phyloP scores from a whole-genome alignment of 768 basidiomycete genomes.

The Pholiota microspora region DNA sequence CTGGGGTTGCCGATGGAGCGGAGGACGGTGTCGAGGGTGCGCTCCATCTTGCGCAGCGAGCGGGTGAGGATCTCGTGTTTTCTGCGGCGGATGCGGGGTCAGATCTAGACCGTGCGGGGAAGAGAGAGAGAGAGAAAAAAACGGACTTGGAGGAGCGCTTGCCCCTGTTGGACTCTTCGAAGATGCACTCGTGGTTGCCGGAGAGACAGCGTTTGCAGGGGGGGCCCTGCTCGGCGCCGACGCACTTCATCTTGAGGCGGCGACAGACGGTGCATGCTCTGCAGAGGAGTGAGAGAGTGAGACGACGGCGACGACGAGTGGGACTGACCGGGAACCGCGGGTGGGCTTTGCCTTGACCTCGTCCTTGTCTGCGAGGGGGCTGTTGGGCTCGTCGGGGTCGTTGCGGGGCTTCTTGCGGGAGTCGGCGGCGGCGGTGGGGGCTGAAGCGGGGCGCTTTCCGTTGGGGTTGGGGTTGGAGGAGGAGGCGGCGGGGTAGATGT shows the following conservation, averaged over 20 bases:
- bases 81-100: constrained; percentile 44
- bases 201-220: constrained; percentile 86
- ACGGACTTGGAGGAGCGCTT: constrained; percentile 82
- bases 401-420: constrained; percentile 59
- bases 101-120: constrained; percentile 13
- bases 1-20: constrained; percentile 84
- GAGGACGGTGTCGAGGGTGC: constrained; percentile 88
- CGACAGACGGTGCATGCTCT: constrained; percentile 93
- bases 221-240: constrained; percentile 85
- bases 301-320: constrained; percentile 9
- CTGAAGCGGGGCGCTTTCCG: constrained; percentile 66
- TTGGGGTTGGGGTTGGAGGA: constrained; percentile 52
- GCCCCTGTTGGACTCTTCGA: constrained; percentile 95
- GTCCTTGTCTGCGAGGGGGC: constrained; percentile 57
- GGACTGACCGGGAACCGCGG: constrained; percentile 72
- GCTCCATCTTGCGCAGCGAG: constrained; percentile 88
- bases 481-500: constrained; percentile 48
- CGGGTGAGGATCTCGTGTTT: constrained; percentile 82
- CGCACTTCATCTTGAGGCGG: constrained; percentile 91
- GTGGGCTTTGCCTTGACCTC: constrained; percentile 80
- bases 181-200: constrained; percentile 88
- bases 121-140: constrained; percentile 4
- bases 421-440: constrained; percentile 38
- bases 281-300: constrained; percentile 11
- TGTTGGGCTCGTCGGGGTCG: constrained; percentile 42